phyloP scores from a whole-genome alignment of 768 basidiomycete species.

The Serendipita vermifera region DNA sequence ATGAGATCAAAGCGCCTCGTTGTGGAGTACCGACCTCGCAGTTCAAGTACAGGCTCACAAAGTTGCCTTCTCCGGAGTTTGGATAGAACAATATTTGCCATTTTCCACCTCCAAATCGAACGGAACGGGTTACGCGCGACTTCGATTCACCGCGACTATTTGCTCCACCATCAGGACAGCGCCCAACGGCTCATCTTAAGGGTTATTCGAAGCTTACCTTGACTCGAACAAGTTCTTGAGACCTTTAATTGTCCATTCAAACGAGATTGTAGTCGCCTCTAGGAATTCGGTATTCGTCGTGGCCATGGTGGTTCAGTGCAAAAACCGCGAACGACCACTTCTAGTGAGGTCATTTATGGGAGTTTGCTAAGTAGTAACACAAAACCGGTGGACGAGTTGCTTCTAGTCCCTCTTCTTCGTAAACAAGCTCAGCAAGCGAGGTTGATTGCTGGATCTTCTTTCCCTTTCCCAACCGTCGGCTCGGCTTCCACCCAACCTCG shows the following conservation, averaged over 20 bases:
- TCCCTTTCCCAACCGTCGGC: too few relatives aligned
- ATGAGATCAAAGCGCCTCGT: neutral
- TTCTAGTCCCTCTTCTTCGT: too few relatives aligned
- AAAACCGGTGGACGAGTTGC: too few relatives aligned
- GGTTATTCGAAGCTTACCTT: conserved; percentile 31
- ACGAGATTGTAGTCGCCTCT: conserved; percentile 18
- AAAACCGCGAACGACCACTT: too few relatives aligned
- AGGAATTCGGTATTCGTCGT: neutral
- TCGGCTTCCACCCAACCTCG: too few relatives aligned
- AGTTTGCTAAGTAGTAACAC: too few relatives aligned
- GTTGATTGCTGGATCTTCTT: too few relatives aligned
- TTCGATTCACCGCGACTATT: conserved; percentile 57
- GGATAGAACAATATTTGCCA: conserved; percentile 80
- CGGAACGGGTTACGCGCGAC: conserved; percentile 64
- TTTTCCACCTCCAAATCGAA: conserved; percentile 58
- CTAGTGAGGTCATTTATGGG: too few relatives aligned
- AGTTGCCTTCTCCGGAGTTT: conserved; percentile 56
- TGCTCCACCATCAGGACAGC: neutral
- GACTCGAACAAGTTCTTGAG: conserved; percentile 63
- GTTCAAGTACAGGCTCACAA: conserved; percentile 64
- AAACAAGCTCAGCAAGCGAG: too few relatives aligned
- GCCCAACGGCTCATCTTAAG: conserved; percentile 16
- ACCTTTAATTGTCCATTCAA: conserved; percentile 64
- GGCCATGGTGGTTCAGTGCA: neutral
- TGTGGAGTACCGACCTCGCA: conserved; percentile 47